Evolutionary conservation across 768 basidiomycete genomes (phyloP).

Genomic region (Suillus ampliporus): DNA sequence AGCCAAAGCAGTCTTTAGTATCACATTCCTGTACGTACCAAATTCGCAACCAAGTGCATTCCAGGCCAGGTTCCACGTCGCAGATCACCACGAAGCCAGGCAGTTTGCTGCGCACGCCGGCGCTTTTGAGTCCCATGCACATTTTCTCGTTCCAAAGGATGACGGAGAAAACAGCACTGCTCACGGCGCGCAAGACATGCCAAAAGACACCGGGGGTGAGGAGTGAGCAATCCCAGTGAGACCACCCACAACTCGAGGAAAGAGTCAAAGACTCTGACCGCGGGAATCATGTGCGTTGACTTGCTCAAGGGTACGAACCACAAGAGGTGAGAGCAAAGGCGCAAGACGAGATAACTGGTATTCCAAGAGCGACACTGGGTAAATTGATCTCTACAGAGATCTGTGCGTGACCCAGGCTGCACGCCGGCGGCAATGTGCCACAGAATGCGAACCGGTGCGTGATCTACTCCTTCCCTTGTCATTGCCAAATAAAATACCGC

Average conservation of each 20-base stretch:
- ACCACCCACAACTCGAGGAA: slow-evolving; percentile 31
- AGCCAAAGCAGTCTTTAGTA: slow-evolving; percentile 11
- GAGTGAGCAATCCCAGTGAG: slow-evolving; percentile 19
- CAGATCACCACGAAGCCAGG: slow-evolving; percentile 54
- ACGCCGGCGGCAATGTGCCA: slow-evolving; percentile 10
- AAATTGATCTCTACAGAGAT: slow-evolving; percentile 25
- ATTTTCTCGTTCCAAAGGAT: slow-evolving; percentile 26
- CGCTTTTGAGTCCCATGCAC: slow-evolving; percentile 54
- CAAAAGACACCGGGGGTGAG: slow-evolving; percentile 60
- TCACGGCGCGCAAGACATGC: slow-evolving; percentile 59
- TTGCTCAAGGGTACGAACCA: slow-evolving; percentile 33
- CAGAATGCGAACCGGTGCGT: slow-evolving; percentile 40
- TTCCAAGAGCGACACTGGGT: slow-evolving; percentile 38
- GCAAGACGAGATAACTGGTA: slow-evolving; percentile 16
- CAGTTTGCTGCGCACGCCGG: slow-evolving; percentile 52
- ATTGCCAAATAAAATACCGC: slow-evolving; percentile 40
- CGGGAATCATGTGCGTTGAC: slow-evolving; percentile 46
- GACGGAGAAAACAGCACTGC: slow-evolving; percentile 36
- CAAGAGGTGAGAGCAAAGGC: slow-evolving; percentile 19
- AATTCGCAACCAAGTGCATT: slow-evolving; percentile 30
- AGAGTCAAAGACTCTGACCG: slow-evolving; percentile 51
- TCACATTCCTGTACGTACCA: slow-evolving; percentile 44
- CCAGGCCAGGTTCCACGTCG: slow-evolving; percentile 27
- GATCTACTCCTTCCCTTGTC: slow-evolving; percentile 43
- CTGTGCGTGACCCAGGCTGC: slow-evolving; percentile 43